Evolutionary conservation across 495 filamentous ascomycete species (phyloP), one percentile per base, ranked within the genome.

Genomic region (Trichoderma virens): DNA sequence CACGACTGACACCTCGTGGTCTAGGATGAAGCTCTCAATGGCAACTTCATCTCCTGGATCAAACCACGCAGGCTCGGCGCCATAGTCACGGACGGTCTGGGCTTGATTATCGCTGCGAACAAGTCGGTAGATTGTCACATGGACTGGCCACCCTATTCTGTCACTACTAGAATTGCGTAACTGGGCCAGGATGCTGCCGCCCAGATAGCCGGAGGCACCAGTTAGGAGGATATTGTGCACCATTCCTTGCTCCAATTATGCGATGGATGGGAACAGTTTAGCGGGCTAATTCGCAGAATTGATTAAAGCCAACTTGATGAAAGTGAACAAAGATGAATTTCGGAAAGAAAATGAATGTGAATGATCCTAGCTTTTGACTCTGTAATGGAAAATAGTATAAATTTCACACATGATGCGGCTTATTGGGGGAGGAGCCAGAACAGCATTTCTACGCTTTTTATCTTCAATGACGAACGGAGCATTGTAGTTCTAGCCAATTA

Each of bases 191-290:
- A 83, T 66, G 5, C 73, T 72, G 18, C 81, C 81, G 8, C 80
- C 80, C 0, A 83, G 74, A 62, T 83, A 83, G 18, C 81, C 81
- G 2, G 80, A 83, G 11, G 70, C 76, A 3, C 81, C 81, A 5
- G 81, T 83, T 27, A 83, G 68, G 39, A 82, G 75, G 39, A 83
- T 76, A 47, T 79, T 79, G 62, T 74, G 67, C 72, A 74, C 72
- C 8, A n/a, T 2, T 54, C 43, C 13, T 47, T 30, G 16, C 47
- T 43, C 32, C 20, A 35, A 16, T 61, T 63, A 30, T 38, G n/a
- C 13, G n/a, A 47, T 47, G n/a, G 43, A 7, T 5, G 1, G n/a
- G n/a, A n/a, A n/a, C n/a, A n/a, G n/a, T n/a, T n/a, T n/a, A n/a
- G n/a, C n/a, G n/a, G n/a, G n/a, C n/a, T 6, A 11, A 14, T 39